phyloP scores from a whole-genome alignment of 2,329 filamentous ascomycete genomes.

The Microdochium bolleyi region DNA sequence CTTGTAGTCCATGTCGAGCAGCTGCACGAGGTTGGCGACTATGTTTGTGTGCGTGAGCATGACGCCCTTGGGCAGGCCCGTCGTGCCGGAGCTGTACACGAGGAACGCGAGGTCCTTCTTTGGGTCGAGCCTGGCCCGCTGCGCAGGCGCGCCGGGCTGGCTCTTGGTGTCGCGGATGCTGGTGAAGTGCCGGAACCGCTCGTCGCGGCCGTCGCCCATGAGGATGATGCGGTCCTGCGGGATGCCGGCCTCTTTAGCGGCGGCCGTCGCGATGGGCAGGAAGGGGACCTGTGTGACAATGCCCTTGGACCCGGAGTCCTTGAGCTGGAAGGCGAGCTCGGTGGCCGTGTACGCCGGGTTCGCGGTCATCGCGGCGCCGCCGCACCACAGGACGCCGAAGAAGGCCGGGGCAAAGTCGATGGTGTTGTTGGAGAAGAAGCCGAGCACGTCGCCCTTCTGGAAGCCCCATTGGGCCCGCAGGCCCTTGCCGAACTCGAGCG shows the following conservation, averaged over 20 bases:
- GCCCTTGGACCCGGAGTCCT: constrained; percentile 66
- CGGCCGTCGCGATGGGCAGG: constrained; percentile 56
- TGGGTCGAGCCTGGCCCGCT: constrained; percentile 53
- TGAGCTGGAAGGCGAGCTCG: constrained; percentile 79
- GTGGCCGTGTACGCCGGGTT: constrained; percentile 81
- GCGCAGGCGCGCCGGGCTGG: constrained; percentile 41
- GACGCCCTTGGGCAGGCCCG: constrained; percentile 85
- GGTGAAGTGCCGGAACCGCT: constrained; percentile 62
- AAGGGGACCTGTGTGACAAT: constrained; percentile 66
- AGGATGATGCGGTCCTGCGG: constrained; percentile 65
- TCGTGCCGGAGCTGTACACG: constrained; percentile 86
- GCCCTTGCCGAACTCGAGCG: constrained; percentile 72
- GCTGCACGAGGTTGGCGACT: constrained; percentile 62
- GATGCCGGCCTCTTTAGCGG: constrained; percentile 63
- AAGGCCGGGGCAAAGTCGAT: constrained; percentile 74
- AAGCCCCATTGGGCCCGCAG: constrained; percentile 68
- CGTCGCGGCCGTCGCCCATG: constrained; percentile 62
- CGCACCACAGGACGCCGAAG: constrained; percentile 77
- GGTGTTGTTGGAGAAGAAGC: constrained; percentile 75
- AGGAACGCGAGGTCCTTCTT: constrained; percentile 72
- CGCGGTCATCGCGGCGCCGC: constrained; percentile 73
- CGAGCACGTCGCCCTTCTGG: constrained; percentile 76
- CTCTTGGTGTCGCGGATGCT: constrained; percentile 58
- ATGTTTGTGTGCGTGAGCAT: constrained; percentile 80
- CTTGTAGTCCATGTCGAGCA: constrained; percentile 38